phyloP scores from a whole-genome alignment of 495 filamentous ascomycete genomes.

The Neurospora terricola region DNA sequence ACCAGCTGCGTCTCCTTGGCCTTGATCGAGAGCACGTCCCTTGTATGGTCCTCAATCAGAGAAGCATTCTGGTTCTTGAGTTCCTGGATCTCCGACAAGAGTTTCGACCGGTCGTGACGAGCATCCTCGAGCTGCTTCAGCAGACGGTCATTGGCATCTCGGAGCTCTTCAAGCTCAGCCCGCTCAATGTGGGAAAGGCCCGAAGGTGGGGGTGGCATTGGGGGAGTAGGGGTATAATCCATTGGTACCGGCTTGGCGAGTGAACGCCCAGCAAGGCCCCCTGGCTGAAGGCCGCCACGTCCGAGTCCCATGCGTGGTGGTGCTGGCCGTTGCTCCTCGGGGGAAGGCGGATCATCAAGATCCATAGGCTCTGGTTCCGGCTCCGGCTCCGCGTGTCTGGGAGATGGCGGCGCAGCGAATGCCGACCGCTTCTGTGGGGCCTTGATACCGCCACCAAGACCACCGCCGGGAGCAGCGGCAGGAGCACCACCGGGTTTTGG shows the following conservation, averaged over 20 bases:
- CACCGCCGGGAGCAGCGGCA: conserved; percentile 14
- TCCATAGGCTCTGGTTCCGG: conserved; percentile 13
- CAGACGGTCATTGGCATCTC: conserved; percentile 69
- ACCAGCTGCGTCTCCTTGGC: conserved; percentile 98
- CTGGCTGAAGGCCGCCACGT: conserved; percentile 35
- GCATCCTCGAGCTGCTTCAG: conserved; percentile 63
- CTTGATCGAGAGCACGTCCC: conserved; percentile 90
- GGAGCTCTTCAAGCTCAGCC: conserved; percentile 82
- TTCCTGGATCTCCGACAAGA: conserved; percentile 73
- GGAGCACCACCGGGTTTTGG: conserved; percentile 43
- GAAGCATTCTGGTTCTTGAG: conserved; percentile 92
- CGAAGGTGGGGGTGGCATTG: conserved; percentile 40
- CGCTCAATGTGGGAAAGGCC: conserved; percentile 65
- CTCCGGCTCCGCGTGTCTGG: conserved; percentile 25
- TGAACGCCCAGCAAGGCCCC: conserved; percentile 72
- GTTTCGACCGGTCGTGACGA: conserved; percentile 59
- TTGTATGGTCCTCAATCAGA: conserved; percentile 92
- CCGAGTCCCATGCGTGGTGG: conserved; percentile 58
- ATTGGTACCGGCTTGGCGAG: conserved; percentile 62
- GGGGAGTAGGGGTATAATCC: conserved; percentile 27
- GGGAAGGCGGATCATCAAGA: background rate
- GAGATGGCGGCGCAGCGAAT: conserved; percentile 49
- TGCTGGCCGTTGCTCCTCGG: conserved; percentile 30
- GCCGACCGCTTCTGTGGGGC: conserved; percentile 51
- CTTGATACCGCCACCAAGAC: conserved; percentile 60